Conservation (phyloP, 495 filamentous ascomycete species). For the Xylaria curta region DNA sequence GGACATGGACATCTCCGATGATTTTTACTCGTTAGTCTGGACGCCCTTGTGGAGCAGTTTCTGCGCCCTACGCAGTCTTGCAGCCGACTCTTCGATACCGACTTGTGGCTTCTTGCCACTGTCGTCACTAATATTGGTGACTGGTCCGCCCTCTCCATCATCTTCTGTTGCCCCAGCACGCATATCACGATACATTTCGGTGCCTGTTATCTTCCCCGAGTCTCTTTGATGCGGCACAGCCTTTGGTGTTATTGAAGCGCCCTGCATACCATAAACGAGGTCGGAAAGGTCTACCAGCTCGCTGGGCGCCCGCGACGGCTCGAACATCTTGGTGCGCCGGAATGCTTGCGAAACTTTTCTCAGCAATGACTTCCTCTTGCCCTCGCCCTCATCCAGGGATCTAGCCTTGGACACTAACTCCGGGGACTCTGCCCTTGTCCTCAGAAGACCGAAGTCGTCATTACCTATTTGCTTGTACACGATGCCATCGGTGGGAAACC, state of each 20-base stretch:
- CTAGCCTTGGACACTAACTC: neutral
- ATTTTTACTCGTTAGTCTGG: neutral
- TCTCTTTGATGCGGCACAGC: too few relatives aligned
- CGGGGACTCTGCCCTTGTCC: neutral
- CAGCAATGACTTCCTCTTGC: neutral
- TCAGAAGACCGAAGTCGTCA: constrained; percentile 17
- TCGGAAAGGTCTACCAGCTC: neutral
- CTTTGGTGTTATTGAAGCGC: neutral
- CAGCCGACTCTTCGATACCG: constrained; percentile 31
- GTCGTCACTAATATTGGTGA: constrained; percentile 25
- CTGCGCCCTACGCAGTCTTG: constrained; percentile 35
- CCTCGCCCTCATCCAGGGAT: neutral
- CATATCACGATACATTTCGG: constrained; percentile 22
- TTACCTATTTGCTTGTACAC: neutral
- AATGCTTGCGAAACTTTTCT: constrained; percentile 10
- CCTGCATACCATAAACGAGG: neutral
- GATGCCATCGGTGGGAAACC: constrained; percentile 21
- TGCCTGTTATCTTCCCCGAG: neutral
- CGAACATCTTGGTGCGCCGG: neutral
- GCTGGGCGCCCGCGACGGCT: neutral
- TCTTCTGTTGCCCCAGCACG: neutral
- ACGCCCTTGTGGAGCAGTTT: constrained; percentile 25
- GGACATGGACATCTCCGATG: neutral
- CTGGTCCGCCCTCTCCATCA: neutral
- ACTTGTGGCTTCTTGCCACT: constrained; percentile 28